Conservation (phyloP, 441 rosid genomes). For the Populus hybrid region DNA sequence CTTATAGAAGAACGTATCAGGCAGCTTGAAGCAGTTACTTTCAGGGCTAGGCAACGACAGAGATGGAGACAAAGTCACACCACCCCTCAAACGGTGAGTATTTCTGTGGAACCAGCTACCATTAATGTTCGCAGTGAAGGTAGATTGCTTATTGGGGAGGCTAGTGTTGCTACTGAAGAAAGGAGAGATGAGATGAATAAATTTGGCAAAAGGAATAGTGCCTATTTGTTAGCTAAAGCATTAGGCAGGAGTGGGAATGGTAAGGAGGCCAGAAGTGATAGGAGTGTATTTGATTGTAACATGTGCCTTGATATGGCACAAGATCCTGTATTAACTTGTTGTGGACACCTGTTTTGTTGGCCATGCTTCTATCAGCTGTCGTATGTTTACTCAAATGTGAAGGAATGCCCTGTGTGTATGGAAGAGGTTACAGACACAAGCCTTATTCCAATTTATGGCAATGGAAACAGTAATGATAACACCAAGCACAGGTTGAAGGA, state of each 20-base stretch:
- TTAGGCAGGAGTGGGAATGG: conserved; percentile 33
- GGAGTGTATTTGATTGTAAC: conserved; percentile 59
- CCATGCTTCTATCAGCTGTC: conserved; percentile 73
- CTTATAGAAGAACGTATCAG: conserved; percentile 55
- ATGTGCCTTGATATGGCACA: conserved; percentile 61
- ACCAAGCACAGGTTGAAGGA: conserved; percentile 30
- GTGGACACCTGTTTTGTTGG: conserved; percentile 88
- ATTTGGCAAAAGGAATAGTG: conserved; percentile 20
- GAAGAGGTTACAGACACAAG: conserved; percentile 48
- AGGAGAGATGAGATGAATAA: conserved; percentile 25
- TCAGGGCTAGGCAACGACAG: conserved; percentile 42
- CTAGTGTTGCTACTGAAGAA: conserved; percentile 25
- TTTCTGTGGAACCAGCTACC: conserved; percentile 7
- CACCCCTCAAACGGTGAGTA: conserved; percentile 7
- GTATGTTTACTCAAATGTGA: conserved; percentile 36
- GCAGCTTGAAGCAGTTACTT: conserved; percentile 47
- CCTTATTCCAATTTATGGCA: conserved; percentile 56
- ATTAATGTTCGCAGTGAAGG: conserved; percentile 6
- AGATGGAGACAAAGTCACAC: conserved; percentile 26
- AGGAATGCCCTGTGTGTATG: conserved; percentile 60
- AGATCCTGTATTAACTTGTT: conserved; percentile 68
- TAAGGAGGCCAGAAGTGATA: conserved; percentile 21
- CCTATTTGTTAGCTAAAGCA: conserved; percentile 50
- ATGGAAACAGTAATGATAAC: conserved; percentile 23
- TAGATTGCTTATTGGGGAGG: conserved; percentile 16